Percentiles rank a stretch among this genome's conserved stretches.
phyloP scores from a whole-genome alignment of 768 basidiomycete genomes.

The Amanita subjunquillea region DNA sequence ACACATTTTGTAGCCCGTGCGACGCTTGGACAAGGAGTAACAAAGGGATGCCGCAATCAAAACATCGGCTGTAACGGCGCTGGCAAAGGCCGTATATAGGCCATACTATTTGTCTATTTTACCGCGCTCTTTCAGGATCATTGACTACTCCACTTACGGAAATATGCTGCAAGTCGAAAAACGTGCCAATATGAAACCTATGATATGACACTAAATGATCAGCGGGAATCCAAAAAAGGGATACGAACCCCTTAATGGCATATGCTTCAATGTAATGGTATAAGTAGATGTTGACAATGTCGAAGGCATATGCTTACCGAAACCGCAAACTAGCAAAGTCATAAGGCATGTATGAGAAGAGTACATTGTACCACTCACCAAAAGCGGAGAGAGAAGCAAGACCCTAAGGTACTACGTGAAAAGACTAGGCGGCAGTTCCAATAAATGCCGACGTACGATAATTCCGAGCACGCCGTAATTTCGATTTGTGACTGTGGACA shows the following conservation, averaged over 20 bases:
- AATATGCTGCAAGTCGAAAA: constrained; percentile 16
- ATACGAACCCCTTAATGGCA: constrained; percentile 18
- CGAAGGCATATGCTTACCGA: neutral
- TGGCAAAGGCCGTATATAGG: constrained; percentile 20
- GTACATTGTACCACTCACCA: constrained; percentile 5
- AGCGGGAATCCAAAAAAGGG: neutral
- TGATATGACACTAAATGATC: too few species aligned
- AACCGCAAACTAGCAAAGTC: constrained; percentile 9
- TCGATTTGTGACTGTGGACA: neutral
- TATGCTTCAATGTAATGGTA: constrained; percentile 12
- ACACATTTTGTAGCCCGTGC: constrained; percentile 20
- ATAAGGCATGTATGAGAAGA: neutral
- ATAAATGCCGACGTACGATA: neutral
- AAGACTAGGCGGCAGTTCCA: too few species aligned
- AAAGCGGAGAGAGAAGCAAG: constrained; percentile 10
- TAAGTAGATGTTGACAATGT: neutral
- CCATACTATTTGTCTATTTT: constrained; percentile 13
- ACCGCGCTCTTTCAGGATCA: neutral
- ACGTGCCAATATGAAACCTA: constrained; percentile 16
- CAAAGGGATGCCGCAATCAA: constrained; percentile 27
- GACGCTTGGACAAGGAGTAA: constrained; percentile 18
- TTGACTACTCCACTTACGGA: constrained; percentile 12
- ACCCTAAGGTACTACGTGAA: constrained; percentile 2
- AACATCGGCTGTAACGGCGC: constrained; percentile 29
- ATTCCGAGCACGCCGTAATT: neutral